phyloP scores from a whole-genome alignment of 225 moss, liverwort and hornwort species.

The Polytrichum commune region DNA sequence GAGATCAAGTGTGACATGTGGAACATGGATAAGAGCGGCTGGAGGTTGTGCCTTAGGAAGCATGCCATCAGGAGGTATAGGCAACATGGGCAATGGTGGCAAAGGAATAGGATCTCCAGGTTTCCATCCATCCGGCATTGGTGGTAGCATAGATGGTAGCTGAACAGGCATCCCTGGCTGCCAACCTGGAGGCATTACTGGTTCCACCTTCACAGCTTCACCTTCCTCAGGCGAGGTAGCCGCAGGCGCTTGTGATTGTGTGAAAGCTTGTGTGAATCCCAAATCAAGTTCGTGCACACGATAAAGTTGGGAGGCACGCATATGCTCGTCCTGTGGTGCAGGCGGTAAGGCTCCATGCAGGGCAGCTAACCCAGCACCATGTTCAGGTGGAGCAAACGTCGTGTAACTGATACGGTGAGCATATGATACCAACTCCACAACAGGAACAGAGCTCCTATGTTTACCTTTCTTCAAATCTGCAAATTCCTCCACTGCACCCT shows the following conservation, averaged over 20 bases:
- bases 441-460: slow-evolving; percentile 44
- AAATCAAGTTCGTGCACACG: slow-evolving; percentile 72
- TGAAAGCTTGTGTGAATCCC: slow-evolving; percentile 71
- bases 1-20: slow-evolving; percentile 91
- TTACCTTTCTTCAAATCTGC: slow-evolving; percentile 68
- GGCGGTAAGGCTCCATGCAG: slow-evolving; percentile 88
- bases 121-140: slow-evolving; percentile 97
- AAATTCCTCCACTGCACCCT: slow-evolving; percentile 69
- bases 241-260: slow-evolving; percentile 36
- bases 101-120: slow-evolving; percentile 89
- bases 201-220: slow-evolving; percentile 45
- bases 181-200: slow-evolving; percentile 79
- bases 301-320: slow-evolving; percentile 90
- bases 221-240: slow-evolving; percentile 31
- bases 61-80: slow-evolving; percentile 54
- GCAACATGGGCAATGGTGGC: slow-evolving; percentile 64
- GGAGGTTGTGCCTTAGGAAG: slow-evolving; percentile 48
- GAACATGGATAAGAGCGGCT: slow-evolving; percentile 71
- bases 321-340: slow-evolving; percentile 94
- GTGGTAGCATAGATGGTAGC: slow-evolving; percentile 70
- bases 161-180: slow-evolving; percentile 94
- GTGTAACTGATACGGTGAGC: slow-evolving; percentile 94
- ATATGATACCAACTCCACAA: slow-evolving; percentile 84
- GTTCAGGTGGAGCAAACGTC: slow-evolving; percentile 93
- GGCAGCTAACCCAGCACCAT: slow-evolving; percentile 66